Conservation (phyloP, 2,329 filamentous ascomycete species). For the Scedosporium boydii region DNA sequence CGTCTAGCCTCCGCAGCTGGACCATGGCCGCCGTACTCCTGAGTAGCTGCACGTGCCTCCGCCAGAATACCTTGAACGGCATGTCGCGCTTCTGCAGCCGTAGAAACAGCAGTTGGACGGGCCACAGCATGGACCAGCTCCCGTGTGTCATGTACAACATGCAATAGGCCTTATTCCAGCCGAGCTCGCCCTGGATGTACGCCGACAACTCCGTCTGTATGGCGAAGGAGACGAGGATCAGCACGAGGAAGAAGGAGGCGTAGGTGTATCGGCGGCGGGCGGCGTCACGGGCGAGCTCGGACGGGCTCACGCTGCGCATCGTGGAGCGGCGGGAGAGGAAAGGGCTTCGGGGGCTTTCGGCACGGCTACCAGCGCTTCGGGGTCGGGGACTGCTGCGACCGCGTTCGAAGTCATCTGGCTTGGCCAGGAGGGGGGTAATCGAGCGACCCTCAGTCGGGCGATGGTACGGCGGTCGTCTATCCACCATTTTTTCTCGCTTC, state of each 20-base stretch:
- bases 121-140: conserved; percentile 88
- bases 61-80: conserved; percentile 82
- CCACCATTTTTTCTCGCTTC: not conserved
- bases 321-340: conserved; percentile 42
- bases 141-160: conserved; percentile 98
- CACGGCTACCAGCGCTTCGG: not conserved
- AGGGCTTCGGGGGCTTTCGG: not conserved
- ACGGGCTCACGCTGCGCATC: conserved; percentile 71
- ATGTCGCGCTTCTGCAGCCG: conserved; percentile 68
- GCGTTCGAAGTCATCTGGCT: conserved; percentile 18
- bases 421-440: conserved; percentile 29
- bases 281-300: conserved; percentile 26
- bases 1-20: conserved; percentile 63
- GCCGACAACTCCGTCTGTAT: conserved; percentile 93
- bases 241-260: conserved; percentile 70
- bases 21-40: conserved; percentile 67
- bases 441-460: conserved; percentile 36
- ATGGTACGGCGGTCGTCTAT: conserved; percentile 31
- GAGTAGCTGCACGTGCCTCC: conserved; percentile 43
- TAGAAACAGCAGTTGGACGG: conserved; percentile 68
- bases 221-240: conserved; percentile 82
- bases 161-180: conserved; percentile 98
- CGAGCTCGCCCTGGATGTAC: conserved; percentile 83
- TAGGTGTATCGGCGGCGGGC: conserved; percentile 79
- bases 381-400: not conserved